A percentile compares a stretch with the other conserved stretches of the same genome.
Evolutionary conservation across 2,329 filamentous ascomycete genomes (phyloP).

Genomic region (Fusarium graminum): DNA sequence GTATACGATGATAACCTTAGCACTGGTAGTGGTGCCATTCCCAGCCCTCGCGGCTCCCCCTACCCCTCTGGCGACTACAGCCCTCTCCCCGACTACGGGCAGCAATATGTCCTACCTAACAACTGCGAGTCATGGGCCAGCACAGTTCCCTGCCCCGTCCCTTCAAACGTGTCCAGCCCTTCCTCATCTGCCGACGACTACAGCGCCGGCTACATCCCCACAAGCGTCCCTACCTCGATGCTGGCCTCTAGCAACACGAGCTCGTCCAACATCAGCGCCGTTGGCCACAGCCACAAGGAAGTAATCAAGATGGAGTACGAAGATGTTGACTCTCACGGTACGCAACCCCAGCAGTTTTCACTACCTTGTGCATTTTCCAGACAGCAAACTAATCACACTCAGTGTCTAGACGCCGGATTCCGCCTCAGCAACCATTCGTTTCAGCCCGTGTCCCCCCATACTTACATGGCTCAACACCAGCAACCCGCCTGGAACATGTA

Average conservation of each 20-base stretch:
- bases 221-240: conserved; percentile 62
- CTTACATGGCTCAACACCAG: conserved; percentile 49
- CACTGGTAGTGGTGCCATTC: conserved; percentile 55
- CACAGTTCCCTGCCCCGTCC: conserved; percentile 59
- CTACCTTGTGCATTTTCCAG: conserved; percentile 1
- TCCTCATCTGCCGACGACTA: conserved; percentile 66
- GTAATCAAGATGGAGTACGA: conserved; percentile 59
- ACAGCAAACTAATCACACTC: conserved; percentile 49
- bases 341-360: conserved; percentile 23
- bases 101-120: conserved; percentile 57
- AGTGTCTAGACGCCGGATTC: conserved; percentile 52
- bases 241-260: conserved; percentile 52
- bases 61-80: conserved; percentile 61
- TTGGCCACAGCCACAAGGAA: conserved; percentile 55
- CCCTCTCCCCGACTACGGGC: conserved; percentile 58
- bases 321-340: conserved; percentile 53
- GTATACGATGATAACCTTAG: conserved; percentile 60
- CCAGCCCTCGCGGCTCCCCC: conserved; percentile 61
- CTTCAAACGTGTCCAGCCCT: conserved; percentile 66
- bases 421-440: conserved; percentile 50
- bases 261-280: conserved; percentile 49
- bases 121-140: conserved; percentile 62
- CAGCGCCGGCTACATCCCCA: conserved; percentile 60
- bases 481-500: conserved; percentile 53
- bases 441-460: conserved; percentile 37